Evolutionary conservation across 768 basidiomycete genomes (phyloP).

Genomic region (Tephrocybe sp.): DNA sequence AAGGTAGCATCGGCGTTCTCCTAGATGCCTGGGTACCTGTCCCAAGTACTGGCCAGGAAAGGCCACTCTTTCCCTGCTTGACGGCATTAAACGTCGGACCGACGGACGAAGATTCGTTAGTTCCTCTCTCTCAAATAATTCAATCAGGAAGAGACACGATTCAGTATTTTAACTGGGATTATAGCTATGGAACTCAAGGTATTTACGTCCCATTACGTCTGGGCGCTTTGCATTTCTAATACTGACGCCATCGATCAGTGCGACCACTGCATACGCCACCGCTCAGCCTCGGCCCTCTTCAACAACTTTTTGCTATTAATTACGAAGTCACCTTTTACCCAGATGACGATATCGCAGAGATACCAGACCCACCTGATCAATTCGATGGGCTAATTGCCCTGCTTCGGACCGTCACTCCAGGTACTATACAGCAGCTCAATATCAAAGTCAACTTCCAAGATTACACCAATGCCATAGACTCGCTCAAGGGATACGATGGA

Average conservation of each 20-base stretch:
- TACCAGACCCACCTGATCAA: constrained; percentile 4
- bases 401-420: constrained; percentile 4
- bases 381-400: constrained; percentile 10
- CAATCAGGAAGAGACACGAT: constrained; percentile 3
- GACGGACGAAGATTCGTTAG: neutral
- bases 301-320: constrained; percentile 6
- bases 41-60: neutral
- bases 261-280: constrained; percentile 6
- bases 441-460: constrained; percentile 6
- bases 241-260: neutral
- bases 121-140: constrained; percentile 1
- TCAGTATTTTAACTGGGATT: constrained; percentile 14
- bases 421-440: neutral
- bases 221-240: neutral
- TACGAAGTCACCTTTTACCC: constrained; percentile 12
- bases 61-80: constrained; percentile 1
- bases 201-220: neutral
- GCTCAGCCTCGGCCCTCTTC: neutral
- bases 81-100: constrained; percentile 4
- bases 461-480: neutral
- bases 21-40: constrained; percentile 3
- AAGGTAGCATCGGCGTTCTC: constrained; percentile 4
- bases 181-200: constrained; percentile 6
- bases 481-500: constrained; percentile 1
- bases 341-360: constrained; percentile 2